phyloP scores from a whole-genome alignment of 108 stramenopile genomes.

The Asterionellopsis glacialis region DNA sequence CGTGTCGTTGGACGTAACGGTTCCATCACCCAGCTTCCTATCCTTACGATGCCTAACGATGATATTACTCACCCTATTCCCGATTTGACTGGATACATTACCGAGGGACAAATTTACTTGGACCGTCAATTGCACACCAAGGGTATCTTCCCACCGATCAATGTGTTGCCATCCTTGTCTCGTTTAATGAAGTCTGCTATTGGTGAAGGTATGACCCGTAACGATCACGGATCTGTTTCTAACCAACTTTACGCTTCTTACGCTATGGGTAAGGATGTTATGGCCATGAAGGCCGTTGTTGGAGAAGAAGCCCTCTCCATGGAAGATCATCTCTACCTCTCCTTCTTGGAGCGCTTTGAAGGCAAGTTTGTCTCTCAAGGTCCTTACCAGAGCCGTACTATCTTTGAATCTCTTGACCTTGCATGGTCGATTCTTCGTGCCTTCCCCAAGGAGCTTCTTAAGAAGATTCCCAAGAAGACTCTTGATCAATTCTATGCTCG shows the following conservation, averaged over 20 bases:
- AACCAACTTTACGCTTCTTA: constrained; percentile 99
- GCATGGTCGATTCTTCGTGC: constrained; percentile 98
- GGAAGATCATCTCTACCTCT: constrained; percentile 98
- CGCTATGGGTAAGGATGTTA: constrained; percentile 99
- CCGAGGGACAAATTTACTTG: constrained; percentile 99
- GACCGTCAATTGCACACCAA: constrained; percentile 97
- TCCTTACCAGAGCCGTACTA: constrained; percentile 95
- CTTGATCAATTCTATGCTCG: constrained; percentile 93
- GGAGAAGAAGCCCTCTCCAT: constrained; percentile 99
- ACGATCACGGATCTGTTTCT: constrained; percentile 96
- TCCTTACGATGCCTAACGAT: constrained; percentile 99
- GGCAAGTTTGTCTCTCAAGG: constrained; percentile 97
- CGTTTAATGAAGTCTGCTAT: constrained; percentile 99
- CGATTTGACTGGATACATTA: constrained; percentile 99
- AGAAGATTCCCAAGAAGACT: constrained; percentile 99
- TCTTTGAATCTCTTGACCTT: constrained; percentile 98
- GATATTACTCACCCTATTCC: constrained; percentile 99
- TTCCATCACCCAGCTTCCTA: constrained; percentile 99
- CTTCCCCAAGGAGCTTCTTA: constrained; percentile 98
- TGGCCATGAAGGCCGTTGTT: constrained; percentile 99
- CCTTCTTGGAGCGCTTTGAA: constrained; percentile 99
- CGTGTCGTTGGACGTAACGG: constrained; percentile 98
- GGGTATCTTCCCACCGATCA: constrained; percentile 99
- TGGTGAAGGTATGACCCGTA: constrained; percentile 99
- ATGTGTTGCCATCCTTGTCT: constrained; percentile 97